phyloP scores from a whole-genome alignment of 257 asterid genomes.

The Solanum raphanifolium region DNA sequence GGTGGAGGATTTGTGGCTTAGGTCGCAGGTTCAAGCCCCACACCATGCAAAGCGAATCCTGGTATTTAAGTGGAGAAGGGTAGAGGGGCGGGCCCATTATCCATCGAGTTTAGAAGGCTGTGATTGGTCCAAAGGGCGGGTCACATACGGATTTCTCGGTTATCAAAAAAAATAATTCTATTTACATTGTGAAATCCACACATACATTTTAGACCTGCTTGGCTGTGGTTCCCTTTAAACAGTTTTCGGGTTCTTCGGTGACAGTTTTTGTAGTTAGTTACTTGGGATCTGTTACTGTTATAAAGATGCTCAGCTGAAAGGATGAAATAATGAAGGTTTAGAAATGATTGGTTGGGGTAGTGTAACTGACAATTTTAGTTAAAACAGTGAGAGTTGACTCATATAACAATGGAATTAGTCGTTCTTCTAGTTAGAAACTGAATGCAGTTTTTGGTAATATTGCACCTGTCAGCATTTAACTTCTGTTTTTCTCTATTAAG shows the following conservation, averaged over 20 bases:
- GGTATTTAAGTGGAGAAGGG: too few species aligned
- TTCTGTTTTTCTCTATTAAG: slow-evolving; percentile 27
- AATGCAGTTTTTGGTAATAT: background rate
- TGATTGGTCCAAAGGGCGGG: too few species aligned
- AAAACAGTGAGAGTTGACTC: background rate
- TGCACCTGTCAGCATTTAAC: background rate
- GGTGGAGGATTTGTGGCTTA: too few species aligned
- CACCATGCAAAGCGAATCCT: too few species aligned
- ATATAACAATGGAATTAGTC: background rate
- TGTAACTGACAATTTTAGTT: background rate
- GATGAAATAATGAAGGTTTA: background rate
- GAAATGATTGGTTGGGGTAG: background rate
- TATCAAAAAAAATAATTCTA: background rate
- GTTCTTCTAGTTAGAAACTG: background rate
- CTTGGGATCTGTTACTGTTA: background rate
- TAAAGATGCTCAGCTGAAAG: background rate
- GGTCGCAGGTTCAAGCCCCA: too few species aligned
- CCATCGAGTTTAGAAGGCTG: too few species aligned
- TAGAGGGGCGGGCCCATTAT: too few species aligned
- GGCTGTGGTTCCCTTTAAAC: background rate
- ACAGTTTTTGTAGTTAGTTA: background rate
- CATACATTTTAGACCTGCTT: background rate
- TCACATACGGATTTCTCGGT: too few species aligned
- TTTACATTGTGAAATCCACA: background rate
- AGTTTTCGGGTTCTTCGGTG: background rate